These are phyloP conservation scores for Ajuga reptans DNA, from an alignment of 305 asterid species.

Conservation along the genomic window DNA sequence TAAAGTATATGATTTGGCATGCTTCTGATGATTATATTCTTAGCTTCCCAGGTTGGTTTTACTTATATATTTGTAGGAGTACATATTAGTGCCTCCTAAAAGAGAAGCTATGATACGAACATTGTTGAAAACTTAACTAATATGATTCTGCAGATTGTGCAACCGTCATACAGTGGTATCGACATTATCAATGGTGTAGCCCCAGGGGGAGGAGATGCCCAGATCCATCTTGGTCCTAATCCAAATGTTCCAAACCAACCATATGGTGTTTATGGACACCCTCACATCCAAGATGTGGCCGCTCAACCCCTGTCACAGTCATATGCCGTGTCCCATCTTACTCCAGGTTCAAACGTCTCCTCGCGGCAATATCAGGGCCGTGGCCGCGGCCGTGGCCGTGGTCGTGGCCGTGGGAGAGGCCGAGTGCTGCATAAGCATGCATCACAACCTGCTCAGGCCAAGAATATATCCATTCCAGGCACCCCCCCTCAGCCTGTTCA, in stretches of 20 bases:
- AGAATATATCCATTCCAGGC: constrained; percentile 21
- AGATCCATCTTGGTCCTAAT: constrained; percentile 24
- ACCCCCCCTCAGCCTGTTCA: constrained; percentile 25
- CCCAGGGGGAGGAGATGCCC: constrained; percentile 29
- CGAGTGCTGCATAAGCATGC: constrained; percentile 15
- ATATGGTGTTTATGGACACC: constrained; percentile 28
- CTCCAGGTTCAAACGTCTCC: constrained; percentile 15
- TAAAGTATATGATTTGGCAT: background rate
- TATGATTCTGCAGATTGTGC: constrained; percentile 41
- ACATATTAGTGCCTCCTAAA: background rate
- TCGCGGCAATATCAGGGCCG: constrained; percentile 28
- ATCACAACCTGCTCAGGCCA: constrained; percentile 22
- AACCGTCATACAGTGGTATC: constrained; percentile 30
- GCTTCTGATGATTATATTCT: background rate
- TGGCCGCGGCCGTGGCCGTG: constrained; percentile 1
- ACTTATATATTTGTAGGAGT: background rate
- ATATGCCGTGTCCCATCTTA: constrained; percentile 21
- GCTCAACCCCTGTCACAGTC: constrained; percentile 14
- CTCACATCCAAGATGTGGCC: constrained; percentile 14
- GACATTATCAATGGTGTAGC: constrained; percentile 27
- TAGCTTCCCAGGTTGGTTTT: background rate
- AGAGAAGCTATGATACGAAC: background rate
- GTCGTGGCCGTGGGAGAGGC: constrained; percentile 14
- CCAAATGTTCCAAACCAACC: constrained; percentile 23
- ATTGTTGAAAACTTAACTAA: constrained; percentile 20